These are phyloP conservation scores for Aspergillus sp. DNA, from an alignment of 2,329 filamentous ascomycete genomes.

Conservation along the genomic window DNA sequence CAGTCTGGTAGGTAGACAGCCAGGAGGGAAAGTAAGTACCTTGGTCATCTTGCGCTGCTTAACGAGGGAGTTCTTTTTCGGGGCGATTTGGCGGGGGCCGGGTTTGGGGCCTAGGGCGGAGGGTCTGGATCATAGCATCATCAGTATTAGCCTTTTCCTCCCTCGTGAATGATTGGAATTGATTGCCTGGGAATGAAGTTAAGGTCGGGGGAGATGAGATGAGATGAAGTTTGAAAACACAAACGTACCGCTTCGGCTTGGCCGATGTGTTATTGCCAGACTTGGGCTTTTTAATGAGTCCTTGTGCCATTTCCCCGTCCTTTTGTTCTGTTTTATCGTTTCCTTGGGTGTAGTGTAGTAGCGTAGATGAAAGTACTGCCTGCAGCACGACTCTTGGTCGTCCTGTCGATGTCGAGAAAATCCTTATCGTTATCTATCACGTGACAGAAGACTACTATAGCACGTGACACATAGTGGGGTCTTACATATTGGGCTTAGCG, in stretches of 20 bases:
- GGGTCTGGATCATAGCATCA: slow-evolving; percentile 8
- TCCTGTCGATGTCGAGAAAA: too few species aligned
- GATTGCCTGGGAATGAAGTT: too few species aligned
- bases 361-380: too few species aligned
- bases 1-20: background rate
- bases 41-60: slow-evolving; percentile 56
- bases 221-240: background rate
- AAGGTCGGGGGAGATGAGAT: background rate
- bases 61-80: slow-evolving; percentile 55
- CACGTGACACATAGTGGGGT: too few species aligned
- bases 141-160: background rate
- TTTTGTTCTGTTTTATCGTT: background rate
- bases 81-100: slow-evolving; percentile 56
- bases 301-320: slow-evolving; percentile 38
- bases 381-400: too few species aligned
- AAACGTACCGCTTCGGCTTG: slow-evolving; percentile 32
- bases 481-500: too few species aligned
- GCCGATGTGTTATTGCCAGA: slow-evolving; percentile 11
- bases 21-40: slow-evolving; percentile 27
- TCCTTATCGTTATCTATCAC: too few species aligned
- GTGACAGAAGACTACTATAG: too few species aligned
- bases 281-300: slow-evolving; percentile 40
- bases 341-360: background rate
- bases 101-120: slow-evolving; percentile 44
- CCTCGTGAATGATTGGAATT: too few species aligned